phyloP scores from a whole-genome alignment of 768 basidiomycete genomes.

The Stropharia rugosoannulata region DNA sequence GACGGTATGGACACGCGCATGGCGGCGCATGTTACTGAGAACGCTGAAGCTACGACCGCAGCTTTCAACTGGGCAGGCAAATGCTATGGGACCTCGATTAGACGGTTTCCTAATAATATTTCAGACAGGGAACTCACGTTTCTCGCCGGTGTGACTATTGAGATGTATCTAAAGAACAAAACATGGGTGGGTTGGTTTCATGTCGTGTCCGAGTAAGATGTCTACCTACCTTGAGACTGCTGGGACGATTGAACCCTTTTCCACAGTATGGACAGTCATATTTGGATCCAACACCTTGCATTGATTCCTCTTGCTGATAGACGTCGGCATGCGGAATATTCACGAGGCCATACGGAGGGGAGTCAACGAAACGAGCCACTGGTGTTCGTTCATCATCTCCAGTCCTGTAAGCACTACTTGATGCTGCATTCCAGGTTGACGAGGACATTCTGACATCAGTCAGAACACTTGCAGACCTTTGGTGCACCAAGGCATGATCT shows the following conservation, averaged over 20 bases:
- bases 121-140: conserved; percentile 52
- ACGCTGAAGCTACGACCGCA: conserved; percentile 85
- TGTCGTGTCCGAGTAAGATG: not conserved
- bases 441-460: conserved; percentile 9
- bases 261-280: conserved; percentile 81
- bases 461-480: conserved; percentile 9
- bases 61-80: conserved; percentile 68
- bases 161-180: conserved; percentile 65
- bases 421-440: conserved; percentile 22
- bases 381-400: conserved; percentile 38
- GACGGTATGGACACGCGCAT: conserved; percentile 65
- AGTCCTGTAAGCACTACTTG: conserved; percentile 14
- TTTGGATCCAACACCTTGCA: conserved; percentile 36
- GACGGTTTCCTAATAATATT: conserved; percentile 7
- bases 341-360: conserved; percentile 1
- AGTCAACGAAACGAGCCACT: conserved; percentile 20
- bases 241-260: conserved; percentile 80
- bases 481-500: conserved; percentile 6
- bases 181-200: not conserved
- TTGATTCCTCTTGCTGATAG: conserved; percentile 12
- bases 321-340: conserved; percentile 1
- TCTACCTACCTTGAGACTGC: conserved; percentile 68
- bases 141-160: conserved; percentile 84
- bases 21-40: conserved; percentile 86
- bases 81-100: conserved; percentile 45